Percentiles rank a stretch among this genome's conserved stretches.
Conservation (phyloP, 345 rosid species). For the Hypericum androsaemum region DNA sequence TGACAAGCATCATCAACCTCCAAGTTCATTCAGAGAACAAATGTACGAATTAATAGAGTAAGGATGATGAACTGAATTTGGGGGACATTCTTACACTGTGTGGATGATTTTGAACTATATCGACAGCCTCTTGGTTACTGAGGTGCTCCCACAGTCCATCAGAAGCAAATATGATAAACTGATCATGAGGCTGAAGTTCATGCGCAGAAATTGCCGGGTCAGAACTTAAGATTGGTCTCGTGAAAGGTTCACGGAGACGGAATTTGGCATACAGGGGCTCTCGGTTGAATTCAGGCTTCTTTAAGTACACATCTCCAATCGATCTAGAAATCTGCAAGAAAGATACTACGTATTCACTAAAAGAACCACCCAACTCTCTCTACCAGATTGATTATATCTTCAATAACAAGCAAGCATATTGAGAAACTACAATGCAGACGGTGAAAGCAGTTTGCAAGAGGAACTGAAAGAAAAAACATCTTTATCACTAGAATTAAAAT, state of each 20-base stretch:
- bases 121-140: conserved; percentile 27
- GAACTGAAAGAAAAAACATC: too few species aligned
- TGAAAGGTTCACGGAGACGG: conserved; percentile 25
- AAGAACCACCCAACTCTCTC: not conserved
- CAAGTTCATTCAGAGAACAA: not conserved
- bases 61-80: not conserved
- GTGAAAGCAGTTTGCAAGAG: not conserved
- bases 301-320: conserved; percentile 24
- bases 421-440: not conserved
- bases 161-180: conserved; percentile 23
- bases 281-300: conserved; percentile 26
- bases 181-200: conserved; percentile 21
- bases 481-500: too few species aligned
- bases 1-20: too few species aligned
- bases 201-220: conserved; percentile 21
- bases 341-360: not conserved
- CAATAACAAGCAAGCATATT: not conserved
- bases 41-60: not conserved
- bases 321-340: conserved; percentile 24
- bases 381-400: not conserved
- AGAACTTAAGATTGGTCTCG: conserved; percentile 24
- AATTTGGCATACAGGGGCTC: conserved; percentile 21
- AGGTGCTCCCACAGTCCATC: conserved; percentile 32
- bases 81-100: conserved; percentile 12
- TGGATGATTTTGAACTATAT: conserved; percentile 24